phyloP scores from a whole-genome alignment of 768 basidiomycete genomes.

The Strobilomyces dryophilus region DNA sequence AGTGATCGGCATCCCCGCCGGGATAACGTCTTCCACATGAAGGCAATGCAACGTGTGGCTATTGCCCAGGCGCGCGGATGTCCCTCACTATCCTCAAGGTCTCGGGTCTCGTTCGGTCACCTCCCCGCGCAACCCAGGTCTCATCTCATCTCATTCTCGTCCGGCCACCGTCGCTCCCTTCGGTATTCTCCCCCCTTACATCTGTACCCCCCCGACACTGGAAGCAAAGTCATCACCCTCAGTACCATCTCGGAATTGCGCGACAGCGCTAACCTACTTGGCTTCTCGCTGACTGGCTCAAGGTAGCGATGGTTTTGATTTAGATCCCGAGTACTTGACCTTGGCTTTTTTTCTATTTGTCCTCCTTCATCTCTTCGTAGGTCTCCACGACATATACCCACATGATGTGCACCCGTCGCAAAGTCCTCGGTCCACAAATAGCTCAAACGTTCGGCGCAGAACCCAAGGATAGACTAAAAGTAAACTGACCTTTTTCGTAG shows the following conservation, averaged over 20 bases:
- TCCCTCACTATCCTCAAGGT: constrained; percentile 82
- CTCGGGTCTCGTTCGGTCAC: constrained; percentile 78
- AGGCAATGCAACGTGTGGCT: too few relatives aligned
- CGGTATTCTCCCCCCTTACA: constrained; percentile 56
- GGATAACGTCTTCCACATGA: too few relatives aligned
- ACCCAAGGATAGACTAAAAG: constrained; percentile 22
- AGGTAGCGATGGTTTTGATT: constrained; percentile 58
- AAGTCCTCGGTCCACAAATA: constrained; percentile 42
- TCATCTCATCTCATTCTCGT: constrained; percentile 76
- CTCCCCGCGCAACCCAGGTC: constrained; percentile 80
- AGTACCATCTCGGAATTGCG: constrained; percentile 62
- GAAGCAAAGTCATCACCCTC: constrained; percentile 83
- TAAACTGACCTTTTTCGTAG: constrained; percentile 11
- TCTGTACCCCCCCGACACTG: constrained; percentile 94
- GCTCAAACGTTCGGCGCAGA: constrained; percentile 31
- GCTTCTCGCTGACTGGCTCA: constrained; percentile 53
- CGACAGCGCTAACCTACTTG: constrained; percentile 40
- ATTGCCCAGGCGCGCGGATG: too few relatives aligned
- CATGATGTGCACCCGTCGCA: constrained; percentile 55
- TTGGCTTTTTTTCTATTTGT: not conserved
- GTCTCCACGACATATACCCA: constrained; percentile 53
- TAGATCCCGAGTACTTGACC: constrained; percentile 83
- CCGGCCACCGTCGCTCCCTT: constrained; percentile 58
- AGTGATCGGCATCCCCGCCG: too few relatives aligned
- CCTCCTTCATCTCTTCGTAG: constrained; percentile 20